Evolutionary conservation across 2,329 filamentous ascomycete species (phyloP), one percentile per base, ranked within the genome.

Genomic region (Colletotrichum navitas): DNA sequence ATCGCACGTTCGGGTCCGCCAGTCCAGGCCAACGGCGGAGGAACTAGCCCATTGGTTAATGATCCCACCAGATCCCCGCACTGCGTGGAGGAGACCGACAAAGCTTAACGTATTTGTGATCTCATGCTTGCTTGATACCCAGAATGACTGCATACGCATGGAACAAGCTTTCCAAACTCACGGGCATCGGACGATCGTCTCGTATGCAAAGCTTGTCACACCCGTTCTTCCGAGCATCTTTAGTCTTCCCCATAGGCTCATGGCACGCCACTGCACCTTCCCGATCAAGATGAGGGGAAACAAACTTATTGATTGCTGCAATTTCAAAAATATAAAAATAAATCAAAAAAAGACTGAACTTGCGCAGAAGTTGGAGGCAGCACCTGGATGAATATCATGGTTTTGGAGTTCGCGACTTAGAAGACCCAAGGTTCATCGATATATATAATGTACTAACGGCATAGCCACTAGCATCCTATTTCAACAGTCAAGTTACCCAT

Each of bases 131-230:
- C n/a, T 7, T 34, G 16, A 34, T 14, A 4, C 16, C 45, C 16
- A n/a, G 24, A 51, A 51, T 51, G 45, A 32, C 32, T 62, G 60
- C 60, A 41, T 51, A 51, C 21, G 32, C 10, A 24, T 36, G 51
- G 34, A 64, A 64, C 51, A 66, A 66, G 56, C 56, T 61, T 54
- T 62, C 34, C 49, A 21, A 41, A 12, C 39, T 16, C 21, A 16
- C 41, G 41, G 49, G n/a, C 56, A 68, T 71, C 68, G 68, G 68
- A 71, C 58, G 68, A 71, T 63, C 69, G 69, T 74, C 65, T 74
- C 65, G 56, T 56, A 72, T 68, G 65, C 54, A 39, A 66, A 66
- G 65, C 54, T 66, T 51, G 51, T 65, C 49, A 62, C 55, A 72
- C 60, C 59, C 39, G 61, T 68, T 68, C 65, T 65, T 56, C 61